phyloP scores from a whole-genome alignment of 306 rosid species.

The Vigna radiata region DNA sequence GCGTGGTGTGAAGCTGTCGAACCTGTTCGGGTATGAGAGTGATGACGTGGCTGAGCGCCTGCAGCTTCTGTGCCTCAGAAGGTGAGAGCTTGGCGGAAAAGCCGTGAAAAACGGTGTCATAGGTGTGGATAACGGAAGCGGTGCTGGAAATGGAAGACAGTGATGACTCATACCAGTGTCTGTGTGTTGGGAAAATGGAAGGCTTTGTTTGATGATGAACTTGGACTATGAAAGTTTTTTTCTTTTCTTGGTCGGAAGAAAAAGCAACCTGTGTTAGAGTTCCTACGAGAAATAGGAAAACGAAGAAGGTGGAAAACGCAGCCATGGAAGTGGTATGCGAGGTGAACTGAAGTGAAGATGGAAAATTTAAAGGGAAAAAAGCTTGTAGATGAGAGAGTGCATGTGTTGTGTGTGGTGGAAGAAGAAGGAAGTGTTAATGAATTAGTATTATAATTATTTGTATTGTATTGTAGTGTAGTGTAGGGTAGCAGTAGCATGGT shows the following conservation, averaged over 20 bases:
- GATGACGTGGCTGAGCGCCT: constrained; percentile 55
- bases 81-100: constrained; percentile 78
- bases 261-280: constrained; percentile 9
- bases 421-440: no score
- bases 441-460: background rate
- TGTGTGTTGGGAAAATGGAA: constrained; percentile 78
- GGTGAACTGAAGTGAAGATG: background rate
- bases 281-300: constrained; percentile 10
- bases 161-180: constrained; percentile 76
- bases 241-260: constrained; percentile 1
- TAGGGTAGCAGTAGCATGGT: background rate
- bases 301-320: constrained; percentile 16
- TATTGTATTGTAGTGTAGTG: no score
- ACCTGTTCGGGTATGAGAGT: constrained; percentile 78
- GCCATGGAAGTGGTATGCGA: constrained; percentile 46
- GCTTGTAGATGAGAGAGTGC: background rate
- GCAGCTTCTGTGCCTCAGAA: constrained; percentile 54
- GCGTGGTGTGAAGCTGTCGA: constrained; percentile 77
- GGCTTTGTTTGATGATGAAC: constrained; percentile 72
- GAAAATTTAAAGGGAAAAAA: constrained; percentile 46
- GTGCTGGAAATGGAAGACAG: constrained; percentile 53
- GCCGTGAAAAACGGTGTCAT: constrained; percentile 78
- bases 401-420: background rate
- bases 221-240: constrained; percentile 74
- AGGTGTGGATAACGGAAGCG: constrained; percentile 59